Evolutionary conservation across 1,284 basidiomycete genomes (phyloP), one percentile per base, ranked within the genome.

Genomic region (Sanghuangporus baumii): DNA sequence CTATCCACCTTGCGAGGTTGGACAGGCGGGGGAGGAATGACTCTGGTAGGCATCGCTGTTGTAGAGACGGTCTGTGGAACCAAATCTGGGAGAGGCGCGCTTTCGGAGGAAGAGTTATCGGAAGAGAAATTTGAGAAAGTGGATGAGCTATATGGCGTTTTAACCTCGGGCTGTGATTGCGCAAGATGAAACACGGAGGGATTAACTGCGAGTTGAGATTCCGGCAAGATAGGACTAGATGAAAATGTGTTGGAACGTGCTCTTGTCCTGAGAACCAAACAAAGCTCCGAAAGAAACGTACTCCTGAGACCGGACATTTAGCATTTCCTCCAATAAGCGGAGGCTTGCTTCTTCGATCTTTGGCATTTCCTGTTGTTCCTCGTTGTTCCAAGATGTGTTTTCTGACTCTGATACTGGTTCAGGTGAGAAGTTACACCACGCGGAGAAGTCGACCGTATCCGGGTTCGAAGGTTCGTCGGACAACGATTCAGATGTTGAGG

Each of bases 271-370:
- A 55, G 43, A 68, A 58, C 36, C 16, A 54, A 54, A 54, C 52
- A 54, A 54, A 16, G 36, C 31, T 31, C 31, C 52, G 31, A 37
- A 31, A 37, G 56, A 60, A 36, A 77, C 85, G 67, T 71, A 91
- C 88, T 89, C 86, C 70, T 87, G 88, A 31, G 82, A 84, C 68
- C 86, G 81, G 64, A 84, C 81, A 67, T 88, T 85, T 59, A 91
- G 80, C 55, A 91, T 74, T 68, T 91, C 89, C 67, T 89, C 86
- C 47, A 91, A 73, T 38, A 79, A 78, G 64, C 90, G 79, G 75
- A 87, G 79, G 61, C 76, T 74, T 50, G 80, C 74, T 61, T 80
- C 79, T 31, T 83, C 84, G 40, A 62, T 51, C 20, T 63, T 48
- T 37, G 69, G 64, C 55, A 62, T 51, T 41, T 69, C 69, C 38